Evolutionary conservation across 2,329 filamentous ascomycete genomes (phyloP), one percentile per base, ranked within the genome.

Genomic region (Hypoxylon sp.): DNA sequence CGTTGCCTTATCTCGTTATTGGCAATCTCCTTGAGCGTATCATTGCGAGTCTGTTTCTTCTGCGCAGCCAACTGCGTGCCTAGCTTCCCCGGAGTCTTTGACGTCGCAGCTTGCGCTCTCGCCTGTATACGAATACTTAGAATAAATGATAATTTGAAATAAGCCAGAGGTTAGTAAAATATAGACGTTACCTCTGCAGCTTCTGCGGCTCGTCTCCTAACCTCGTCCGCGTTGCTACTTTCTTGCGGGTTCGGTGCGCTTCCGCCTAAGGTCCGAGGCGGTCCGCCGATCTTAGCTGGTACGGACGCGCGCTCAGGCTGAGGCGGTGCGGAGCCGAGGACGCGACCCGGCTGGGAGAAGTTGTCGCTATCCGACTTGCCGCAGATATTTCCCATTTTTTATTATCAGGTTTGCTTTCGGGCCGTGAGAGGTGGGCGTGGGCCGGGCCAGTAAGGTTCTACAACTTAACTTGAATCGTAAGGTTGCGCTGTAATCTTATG

Each of bases 301-400:
- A 88, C 83, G 74, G 84, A 82, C 61, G 83, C 85, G 69, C 82
- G 86, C 61, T 78, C 78, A 67, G 74, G 82, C 70, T 76, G 83
- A 67, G 83, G 78, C 19, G 82, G 81, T 5, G 84, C 82, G 37
- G 88, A 83, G 70, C 88, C 90, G 58, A 97, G 84, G 37, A 88
- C 86, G 57, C 92, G 91, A 64, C 93, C 93, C 51, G 91, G 90
- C 57, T 87, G 87, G 55, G 87, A 81, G 81, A 94, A 96, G 78
- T 87, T 83, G 72, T 91, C 88, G 68, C 87, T 81, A 30, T 87
- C 81, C 63, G 84, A 85, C 78, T 93, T 94, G 77, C 93, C 92
- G 82, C 92, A 97, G 80, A 93, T 85, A 78, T 93, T 95, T 64
- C 94, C 94, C 94, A 97, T 97, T 12, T 50, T 51, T 41, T 53